Conservation (phyloP, 2,329 filamentous ascomycete species). For the Trichoderma breve region DNA sequence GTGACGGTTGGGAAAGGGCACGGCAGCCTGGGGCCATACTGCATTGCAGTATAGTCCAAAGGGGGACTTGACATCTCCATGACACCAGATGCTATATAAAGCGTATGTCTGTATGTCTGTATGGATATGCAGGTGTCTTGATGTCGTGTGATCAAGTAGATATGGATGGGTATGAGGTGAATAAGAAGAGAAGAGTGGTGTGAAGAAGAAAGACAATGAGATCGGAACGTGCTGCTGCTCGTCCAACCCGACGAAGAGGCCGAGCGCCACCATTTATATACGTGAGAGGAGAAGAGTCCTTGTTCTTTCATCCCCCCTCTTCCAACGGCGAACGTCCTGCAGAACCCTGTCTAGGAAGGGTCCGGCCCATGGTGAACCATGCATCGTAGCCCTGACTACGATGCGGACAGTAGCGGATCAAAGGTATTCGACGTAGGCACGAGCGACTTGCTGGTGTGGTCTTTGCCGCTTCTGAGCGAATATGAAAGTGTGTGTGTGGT, state of each 20-base stretch:
- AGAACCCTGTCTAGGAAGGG: not conserved
- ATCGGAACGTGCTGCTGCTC: not conserved
- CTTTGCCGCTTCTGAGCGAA: not conserved
- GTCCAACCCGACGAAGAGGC: constrained; percentile 13
- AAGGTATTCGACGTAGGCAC: not conserved
- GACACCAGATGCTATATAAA: not conserved
- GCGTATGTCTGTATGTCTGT: not conserved
- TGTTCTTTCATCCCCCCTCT: not conserved
- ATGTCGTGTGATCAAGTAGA: not conserved
- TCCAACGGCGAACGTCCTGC: not conserved
- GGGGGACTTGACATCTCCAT: constrained; percentile 24
- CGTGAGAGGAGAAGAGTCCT: not conserved
- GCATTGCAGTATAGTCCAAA: constrained; percentile 11
- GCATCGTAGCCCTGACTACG: constrained; percentile 14
- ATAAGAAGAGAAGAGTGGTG: not conserved
- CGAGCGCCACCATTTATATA: constrained; percentile 17
- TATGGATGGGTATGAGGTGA: not conserved
- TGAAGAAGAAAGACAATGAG: not conserved
- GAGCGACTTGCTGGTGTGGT: not conserved
- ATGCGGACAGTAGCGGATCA: not conserved
- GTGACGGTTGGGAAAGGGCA: constrained; percentile 40
- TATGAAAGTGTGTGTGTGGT: constrained; percentile 11
- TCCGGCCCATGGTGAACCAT: not conserved
- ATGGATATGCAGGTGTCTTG: not conserved
- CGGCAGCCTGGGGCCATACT: constrained; percentile 21